A percentile compares a stretch with the other conserved stretches of the same genome.
phyloP scores from a whole-genome alignment of 2,329 filamentous ascomycete species.

The Talaromyces funiculosus region DNA sequence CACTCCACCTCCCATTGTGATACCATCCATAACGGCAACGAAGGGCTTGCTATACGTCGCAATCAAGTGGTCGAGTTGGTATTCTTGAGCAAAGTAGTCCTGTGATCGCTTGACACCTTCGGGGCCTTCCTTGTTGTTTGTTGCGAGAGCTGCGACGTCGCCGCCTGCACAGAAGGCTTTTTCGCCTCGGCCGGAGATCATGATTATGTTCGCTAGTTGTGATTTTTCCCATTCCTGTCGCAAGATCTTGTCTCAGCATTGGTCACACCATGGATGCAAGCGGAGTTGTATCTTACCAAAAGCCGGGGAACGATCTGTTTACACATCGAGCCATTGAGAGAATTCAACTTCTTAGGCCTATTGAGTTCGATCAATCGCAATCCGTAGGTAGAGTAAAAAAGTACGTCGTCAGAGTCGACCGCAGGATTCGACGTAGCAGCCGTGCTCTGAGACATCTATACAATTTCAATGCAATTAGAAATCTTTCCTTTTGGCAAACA shows the following conservation, averaged over 20 bases:
- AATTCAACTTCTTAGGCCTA: constrained; percentile 84
- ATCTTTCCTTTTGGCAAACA: background rate
- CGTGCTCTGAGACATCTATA: constrained; percentile 39
- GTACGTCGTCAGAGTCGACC: constrained; percentile 82
- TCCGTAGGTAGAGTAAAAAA: constrained; percentile 84
- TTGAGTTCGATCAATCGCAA: constrained; percentile 91
- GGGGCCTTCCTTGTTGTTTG: constrained; percentile 61
- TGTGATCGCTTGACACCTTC: constrained; percentile 69
- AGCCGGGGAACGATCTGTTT: constrained; percentile 87
- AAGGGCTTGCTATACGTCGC: constrained; percentile 91
- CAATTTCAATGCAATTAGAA: background rate
- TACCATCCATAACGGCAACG: constrained; percentile 92
- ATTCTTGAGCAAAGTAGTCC: constrained; percentile 91
- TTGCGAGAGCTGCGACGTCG: constrained; percentile 74
- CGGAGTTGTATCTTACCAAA: constrained; percentile 35
- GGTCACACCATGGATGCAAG: background rate
- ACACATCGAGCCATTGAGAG: constrained; percentile 89
- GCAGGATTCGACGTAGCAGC: constrained; percentile 22
- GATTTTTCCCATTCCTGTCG: constrained; percentile 83
- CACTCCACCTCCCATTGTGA: constrained; percentile 97
- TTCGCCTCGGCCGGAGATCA: constrained; percentile 83
- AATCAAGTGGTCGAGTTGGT: constrained; percentile 91
- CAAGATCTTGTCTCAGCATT: background rate
- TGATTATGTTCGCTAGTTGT: constrained; percentile 82
- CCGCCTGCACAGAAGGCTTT: constrained; percentile 90